Evolutionary conservation across 441 rosid genomes (phyloP).

Genomic region (Geranium incanum): DNA sequence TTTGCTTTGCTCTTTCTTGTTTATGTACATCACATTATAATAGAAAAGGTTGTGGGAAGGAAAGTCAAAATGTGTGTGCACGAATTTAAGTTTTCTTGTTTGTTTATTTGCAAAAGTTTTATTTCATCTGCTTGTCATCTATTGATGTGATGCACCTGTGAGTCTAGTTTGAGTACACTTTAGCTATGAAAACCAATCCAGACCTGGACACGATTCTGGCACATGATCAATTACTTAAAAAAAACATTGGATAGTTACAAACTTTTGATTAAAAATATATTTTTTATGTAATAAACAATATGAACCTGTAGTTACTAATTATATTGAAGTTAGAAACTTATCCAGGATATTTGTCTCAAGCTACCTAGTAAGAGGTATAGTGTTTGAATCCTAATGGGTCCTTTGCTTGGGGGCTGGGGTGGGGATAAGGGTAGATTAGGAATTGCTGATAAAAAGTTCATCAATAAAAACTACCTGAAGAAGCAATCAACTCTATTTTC

Average conservation of each 20-base stretch:
- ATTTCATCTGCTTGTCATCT: not conserved
- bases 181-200: not conserved
- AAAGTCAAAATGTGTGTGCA: not conserved
- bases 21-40: not conserved
- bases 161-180: not conserved
- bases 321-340: no score
- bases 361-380: no score
- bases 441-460: no score
- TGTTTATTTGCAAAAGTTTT: not conserved
- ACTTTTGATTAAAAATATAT: not conserved
- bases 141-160: not conserved
- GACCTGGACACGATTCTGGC: not conserved
- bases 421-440: no score
- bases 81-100: not conserved
- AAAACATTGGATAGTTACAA: not conserved
- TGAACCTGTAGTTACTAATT: not conserved
- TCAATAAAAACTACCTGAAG: no score
- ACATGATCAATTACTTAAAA: not conserved
- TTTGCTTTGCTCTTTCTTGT: constrained; percentile 5
- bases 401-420: no score
- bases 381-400: no score
- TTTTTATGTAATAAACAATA: not conserved
- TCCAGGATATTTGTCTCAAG: no score
- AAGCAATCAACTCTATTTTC: no score
- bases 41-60: constrained; percentile 6